These are phyloP conservation scores for Colletotrichum lupini DNA, from an alignment of 2,329 filamentous ascomycete genomes.

Conservation along the genomic window DNA sequence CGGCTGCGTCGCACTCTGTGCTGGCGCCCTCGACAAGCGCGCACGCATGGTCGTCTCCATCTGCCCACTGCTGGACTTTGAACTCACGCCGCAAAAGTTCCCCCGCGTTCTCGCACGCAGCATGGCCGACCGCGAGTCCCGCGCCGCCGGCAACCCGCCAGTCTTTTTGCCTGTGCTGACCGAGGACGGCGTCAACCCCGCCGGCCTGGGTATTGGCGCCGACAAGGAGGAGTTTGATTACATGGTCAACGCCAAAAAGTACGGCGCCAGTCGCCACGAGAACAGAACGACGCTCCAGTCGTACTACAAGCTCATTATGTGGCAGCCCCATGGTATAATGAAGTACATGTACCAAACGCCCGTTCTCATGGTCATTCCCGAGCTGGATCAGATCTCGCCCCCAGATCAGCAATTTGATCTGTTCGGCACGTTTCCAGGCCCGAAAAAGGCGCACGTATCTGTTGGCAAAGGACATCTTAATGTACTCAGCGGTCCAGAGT, in stretches of 20 bases:
- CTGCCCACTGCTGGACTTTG: no score
- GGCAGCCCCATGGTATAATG: slow-evolving; percentile 36
- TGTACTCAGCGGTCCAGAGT: no score
- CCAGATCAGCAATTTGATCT: no score
- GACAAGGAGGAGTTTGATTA: slow-evolving; percentile 36
- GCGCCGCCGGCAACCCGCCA: slow-evolving; percentile 49
- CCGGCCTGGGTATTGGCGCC: slow-evolving; percentile 42
- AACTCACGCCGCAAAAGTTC: no score
- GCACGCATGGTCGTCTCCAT: no score
- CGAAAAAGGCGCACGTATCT: no score
- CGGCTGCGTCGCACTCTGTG: slow-evolving; percentile 40
- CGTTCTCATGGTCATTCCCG: slow-evolving; percentile 41
- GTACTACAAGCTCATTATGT: slow-evolving; percentile 41
- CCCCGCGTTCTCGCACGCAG: slow-evolving; percentile 3
- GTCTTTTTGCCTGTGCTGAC: slow-evolving; percentile 50
- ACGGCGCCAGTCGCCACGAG: slow-evolving; percentile 37
- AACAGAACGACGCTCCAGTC: slow-evolving; percentile 42
- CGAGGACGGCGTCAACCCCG: slow-evolving; percentile 48
- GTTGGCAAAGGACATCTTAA: no score
- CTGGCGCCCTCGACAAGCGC: slow-evolving; percentile 42
- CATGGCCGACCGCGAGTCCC: slow-evolving; percentile 51
- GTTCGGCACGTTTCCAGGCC: no score
- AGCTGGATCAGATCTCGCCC: slow-evolving; percentile 36
- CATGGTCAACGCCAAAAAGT: slow-evolving; percentile 37
- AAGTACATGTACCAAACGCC: slow-evolving; percentile 37